phyloP scores from a whole-genome alignment of 129 eudicot species.

The Cynara cardunculus region DNA sequence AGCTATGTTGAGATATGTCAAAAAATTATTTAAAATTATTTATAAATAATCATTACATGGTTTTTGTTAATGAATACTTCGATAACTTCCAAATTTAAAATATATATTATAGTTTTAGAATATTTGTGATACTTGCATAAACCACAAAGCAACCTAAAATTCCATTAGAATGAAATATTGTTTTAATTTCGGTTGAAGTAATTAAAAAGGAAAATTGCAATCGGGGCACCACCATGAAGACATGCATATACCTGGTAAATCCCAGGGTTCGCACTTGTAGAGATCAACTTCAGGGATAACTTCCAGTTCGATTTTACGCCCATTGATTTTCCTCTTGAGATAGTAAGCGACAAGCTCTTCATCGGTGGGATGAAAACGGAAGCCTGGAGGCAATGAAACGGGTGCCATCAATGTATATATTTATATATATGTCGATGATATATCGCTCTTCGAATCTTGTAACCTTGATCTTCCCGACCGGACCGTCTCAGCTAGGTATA shows the following conservation, averaged over 20 bases:
- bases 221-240: conserved; percentile 13
- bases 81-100: not conserved
- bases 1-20: not conserved
- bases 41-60: not conserved
- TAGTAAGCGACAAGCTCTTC: conserved; percentile 93
- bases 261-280: conserved; percentile 99
- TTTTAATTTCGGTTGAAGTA: not conserved
- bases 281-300: conserved; percentile 98
- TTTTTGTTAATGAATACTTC: not conserved
- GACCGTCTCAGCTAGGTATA: conserved; percentile 17
- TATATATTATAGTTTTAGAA: not conserved
- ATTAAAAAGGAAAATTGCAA: not conserved
- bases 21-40: no score
- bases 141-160: conserved; percentile 34
- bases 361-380: conserved; percentile 90
- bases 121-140: conserved; percentile 37
- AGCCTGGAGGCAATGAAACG: conserved; percentile 97
- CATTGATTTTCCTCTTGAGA: conserved; percentile 85
- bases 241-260: conserved; percentile 65
- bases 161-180: conserved; percentile 7
- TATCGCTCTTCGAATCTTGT: conserved; percentile 5
- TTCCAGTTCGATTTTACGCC: conserved; percentile 80
- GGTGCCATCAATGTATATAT: conserved; percentile 57
- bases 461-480: conserved; percentile 15
- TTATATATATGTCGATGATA: not conserved